Conservation (phyloP, 2,329 filamentous ascomycete genomes). For the Colletotrichum sp. region DNA sequence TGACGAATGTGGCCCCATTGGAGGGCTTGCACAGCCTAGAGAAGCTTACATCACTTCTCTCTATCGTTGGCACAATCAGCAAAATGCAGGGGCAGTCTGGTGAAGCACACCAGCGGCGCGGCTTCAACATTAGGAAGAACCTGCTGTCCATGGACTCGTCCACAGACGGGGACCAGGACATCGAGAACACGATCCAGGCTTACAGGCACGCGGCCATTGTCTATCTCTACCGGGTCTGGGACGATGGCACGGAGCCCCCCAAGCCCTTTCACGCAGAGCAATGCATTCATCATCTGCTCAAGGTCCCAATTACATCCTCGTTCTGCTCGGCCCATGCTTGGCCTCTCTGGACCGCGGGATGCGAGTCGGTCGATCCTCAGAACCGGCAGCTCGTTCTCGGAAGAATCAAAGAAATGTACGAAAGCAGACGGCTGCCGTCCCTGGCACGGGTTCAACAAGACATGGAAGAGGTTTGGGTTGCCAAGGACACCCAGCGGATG, state of each 20-base stretch:
- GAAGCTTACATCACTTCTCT: slow-evolving; percentile 24
- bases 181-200: slow-evolving; percentile 30
- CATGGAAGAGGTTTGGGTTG: slow-evolving; percentile 33
- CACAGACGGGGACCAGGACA: slow-evolving; percentile 8
- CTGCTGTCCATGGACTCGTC: neutral
- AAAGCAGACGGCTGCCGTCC: slow-evolving; percentile 30
- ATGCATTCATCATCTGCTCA: slow-evolving; percentile 29
- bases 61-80: slow-evolving; percentile 28
- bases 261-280: slow-evolving; percentile 25
- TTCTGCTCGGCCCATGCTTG: slow-evolving; percentile 33
- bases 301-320: slow-evolving; percentile 29
- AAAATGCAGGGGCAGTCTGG: slow-evolving; percentile 24
- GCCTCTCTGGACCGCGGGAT: slow-evolving; percentile 36
- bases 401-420: slow-evolving; percentile 31
- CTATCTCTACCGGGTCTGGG: slow-evolving; percentile 34
- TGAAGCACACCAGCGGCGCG: neutral
- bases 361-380: slow-evolving; percentile 29
- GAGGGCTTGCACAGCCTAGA: slow-evolving; percentile 24
- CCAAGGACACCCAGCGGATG: slow-evolving; percentile 30
- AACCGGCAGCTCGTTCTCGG: slow-evolving; percentile 27
- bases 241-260: slow-evolving; percentile 22
- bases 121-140: neutral
- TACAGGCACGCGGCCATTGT: slow-evolving; percentile 34
- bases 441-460: slow-evolving; percentile 30
- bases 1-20: slow-evolving; percentile 23